Conservation (phyloP, 345 rosid species). For the Gossypium arboreum region DNA sequence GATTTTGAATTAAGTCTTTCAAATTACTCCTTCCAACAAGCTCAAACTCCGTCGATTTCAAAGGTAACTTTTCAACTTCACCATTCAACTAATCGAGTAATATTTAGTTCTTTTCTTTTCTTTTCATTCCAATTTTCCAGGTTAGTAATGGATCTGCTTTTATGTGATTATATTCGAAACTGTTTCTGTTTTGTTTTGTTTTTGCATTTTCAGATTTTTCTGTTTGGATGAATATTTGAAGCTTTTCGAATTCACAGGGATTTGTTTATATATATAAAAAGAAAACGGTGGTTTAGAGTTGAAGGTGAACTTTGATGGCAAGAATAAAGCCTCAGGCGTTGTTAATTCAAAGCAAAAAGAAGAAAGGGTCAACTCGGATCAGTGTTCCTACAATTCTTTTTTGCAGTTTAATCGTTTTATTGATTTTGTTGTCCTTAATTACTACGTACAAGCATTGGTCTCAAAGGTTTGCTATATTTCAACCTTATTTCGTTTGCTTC, state of each 20-base stretch:
- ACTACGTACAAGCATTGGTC: constrained; percentile 47
- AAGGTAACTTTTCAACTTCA: neutral
- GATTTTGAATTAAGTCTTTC: neutral
- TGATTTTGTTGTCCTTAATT: constrained; percentile 33
- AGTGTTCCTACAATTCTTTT: constrained; percentile 38
- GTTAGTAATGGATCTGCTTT: neutral
- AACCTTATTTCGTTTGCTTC: neutral
- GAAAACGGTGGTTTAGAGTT: neutral
- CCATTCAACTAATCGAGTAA: neutral
- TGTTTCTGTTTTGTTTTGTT: neutral
- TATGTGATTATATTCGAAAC: neutral
- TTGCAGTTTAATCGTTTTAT: constrained; percentile 31
- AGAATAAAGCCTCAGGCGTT: constrained; percentile 68
- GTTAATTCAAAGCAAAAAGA: constrained; percentile 58
- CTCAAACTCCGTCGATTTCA: neutral
- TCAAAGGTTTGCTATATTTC: constrained; percentile 33
- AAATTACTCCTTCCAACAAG: neutral
- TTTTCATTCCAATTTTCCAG: neutral
- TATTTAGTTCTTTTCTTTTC: neutral
- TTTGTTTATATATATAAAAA: neutral
- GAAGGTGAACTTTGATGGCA: constrained; percentile 37
- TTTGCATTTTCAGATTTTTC: neutral
- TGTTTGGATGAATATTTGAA: neutral
- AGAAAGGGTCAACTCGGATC: constrained; percentile 50
- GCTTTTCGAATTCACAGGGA: neutral